Base-by-base conservation (phyloP, 164 flowering plant species). In the Annona cherimola region DNA sequence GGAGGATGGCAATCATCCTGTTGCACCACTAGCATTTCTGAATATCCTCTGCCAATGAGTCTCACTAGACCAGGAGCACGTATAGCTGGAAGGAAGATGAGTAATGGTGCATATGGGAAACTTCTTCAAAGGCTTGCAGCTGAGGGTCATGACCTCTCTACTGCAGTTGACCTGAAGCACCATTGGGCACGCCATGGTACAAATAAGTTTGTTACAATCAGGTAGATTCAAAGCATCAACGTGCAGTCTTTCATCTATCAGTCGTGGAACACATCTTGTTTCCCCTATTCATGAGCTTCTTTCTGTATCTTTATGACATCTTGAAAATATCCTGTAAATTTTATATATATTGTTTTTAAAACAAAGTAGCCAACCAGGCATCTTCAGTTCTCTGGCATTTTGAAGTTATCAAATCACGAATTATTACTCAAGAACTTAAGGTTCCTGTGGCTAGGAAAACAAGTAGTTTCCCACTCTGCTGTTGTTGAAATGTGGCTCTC, bases 1-100 rank as follows among this genome's bases (percentile, higher is more conserved):
- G 88, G 88, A 42, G 87, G 88, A 61, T 87, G 88, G 87, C 90
- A 87, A 71, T 87, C 90, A 18, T 79, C 90, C 0, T 87, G 90
- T 69, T 87, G 90, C 71, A 87, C 85, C 18, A 81, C 74, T 44
- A 81, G 63, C 71, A 75, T 85, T 75, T 87, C 90, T 18, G 83
- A 80, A 66, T 76, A 87, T 67, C 90, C 90, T 64, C 83, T 87
- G 35, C 90, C 88, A 1, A 75, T 84, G 82, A 82, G 84, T 72
- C 41, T 83, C 41, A 74, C 86, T 19, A 84, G 85, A 79, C 86
- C 88, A 45, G 85, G 85, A n/a, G 75, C 81, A 19, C 84, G 88
- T 5, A 16, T 80, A 67, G 82, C 88, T 65, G 90, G 90, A 44
- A 82, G 90, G 70, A 87, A 85, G 81, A 87, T 87, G 90, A 85